Evolutionary conservation across 2,329 filamentous ascomycete genomes (phyloP).

Genomic region (Hymenoscyphus scutula): DNA sequence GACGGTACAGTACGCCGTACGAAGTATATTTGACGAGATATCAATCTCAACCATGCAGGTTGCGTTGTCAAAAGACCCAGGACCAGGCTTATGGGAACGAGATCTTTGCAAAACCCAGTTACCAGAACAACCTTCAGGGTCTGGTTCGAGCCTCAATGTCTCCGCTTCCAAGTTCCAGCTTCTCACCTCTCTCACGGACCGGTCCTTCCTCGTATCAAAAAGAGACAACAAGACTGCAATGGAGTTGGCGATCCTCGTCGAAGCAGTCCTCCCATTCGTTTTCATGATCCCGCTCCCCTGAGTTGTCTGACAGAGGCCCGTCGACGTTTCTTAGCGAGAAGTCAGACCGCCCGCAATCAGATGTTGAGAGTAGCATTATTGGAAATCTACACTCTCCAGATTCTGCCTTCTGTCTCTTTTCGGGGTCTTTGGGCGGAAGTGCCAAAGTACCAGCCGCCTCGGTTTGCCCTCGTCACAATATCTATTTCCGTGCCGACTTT

Average conservation of each 20-base stretch:
- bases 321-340: no score
- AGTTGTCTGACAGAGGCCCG: no score
- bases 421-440: neutral
- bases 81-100: no score
- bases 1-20: no score
- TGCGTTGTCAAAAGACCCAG: no score
- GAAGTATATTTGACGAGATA: no score
- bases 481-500: neutral
- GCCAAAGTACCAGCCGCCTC: neutral
- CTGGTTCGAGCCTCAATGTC: neutral
- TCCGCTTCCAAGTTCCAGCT: conserved; percentile 1
- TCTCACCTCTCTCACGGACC: neutral
- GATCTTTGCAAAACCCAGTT: no score
- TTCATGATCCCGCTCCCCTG: no score
- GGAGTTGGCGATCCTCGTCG: neutral
- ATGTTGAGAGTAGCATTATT: no score
- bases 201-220: neutral
- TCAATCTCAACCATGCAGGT: no score
- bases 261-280: neutral
- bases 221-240: neutral
- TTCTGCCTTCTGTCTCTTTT: neutral
- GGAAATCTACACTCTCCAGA: no score
- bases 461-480: neutral
- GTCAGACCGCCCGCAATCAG: no score
- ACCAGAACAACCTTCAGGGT: neutral